These are phyloP conservation scores for Erucastrum elatum DNA, from an alignment of 345 rosid genomes.

Conservation along the genomic window DNA sequence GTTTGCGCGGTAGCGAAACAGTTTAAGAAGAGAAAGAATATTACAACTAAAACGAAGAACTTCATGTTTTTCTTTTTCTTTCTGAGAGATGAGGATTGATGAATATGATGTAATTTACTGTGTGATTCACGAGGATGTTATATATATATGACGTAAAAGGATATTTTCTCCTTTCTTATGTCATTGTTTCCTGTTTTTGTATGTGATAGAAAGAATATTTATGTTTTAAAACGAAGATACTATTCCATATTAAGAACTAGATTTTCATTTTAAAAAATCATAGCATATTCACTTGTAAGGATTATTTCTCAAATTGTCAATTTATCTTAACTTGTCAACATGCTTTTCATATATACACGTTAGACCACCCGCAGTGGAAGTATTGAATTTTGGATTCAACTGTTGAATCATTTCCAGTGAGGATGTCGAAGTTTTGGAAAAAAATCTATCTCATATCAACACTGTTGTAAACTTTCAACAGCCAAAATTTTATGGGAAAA, in stretches of 20 bases:
- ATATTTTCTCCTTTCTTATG: neutral
- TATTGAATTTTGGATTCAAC: too few species aligned
- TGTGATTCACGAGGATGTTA: neutral
- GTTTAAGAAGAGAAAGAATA: slow-evolving; percentile 8
- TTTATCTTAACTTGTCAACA: neutral
- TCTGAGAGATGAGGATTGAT: neutral
- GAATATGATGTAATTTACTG: neutral
- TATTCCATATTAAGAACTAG: neutral
- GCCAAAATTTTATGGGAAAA: too few species aligned
- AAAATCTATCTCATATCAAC: too few species aligned
- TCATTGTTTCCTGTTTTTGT: neutral
- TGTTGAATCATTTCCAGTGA: too few species aligned
- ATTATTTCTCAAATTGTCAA: neutral
- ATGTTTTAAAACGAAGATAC: neutral
- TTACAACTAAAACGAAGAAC: neutral
- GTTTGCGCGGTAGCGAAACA: slow-evolving; percentile 15
- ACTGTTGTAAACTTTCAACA: too few species aligned
- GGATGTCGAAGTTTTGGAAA: too few species aligned
- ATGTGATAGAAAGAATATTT: neutral
- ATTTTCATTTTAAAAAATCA: neutral
- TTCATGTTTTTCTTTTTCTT: neutral
- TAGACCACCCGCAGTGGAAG: neutral
- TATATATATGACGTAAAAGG: neutral
- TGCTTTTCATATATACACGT: neutral
- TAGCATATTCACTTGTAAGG: neutral